Base-by-base conservation (phyloP, 2,329 filamentous ascomycete species). In the Periconia macrospinosa region DNA sequence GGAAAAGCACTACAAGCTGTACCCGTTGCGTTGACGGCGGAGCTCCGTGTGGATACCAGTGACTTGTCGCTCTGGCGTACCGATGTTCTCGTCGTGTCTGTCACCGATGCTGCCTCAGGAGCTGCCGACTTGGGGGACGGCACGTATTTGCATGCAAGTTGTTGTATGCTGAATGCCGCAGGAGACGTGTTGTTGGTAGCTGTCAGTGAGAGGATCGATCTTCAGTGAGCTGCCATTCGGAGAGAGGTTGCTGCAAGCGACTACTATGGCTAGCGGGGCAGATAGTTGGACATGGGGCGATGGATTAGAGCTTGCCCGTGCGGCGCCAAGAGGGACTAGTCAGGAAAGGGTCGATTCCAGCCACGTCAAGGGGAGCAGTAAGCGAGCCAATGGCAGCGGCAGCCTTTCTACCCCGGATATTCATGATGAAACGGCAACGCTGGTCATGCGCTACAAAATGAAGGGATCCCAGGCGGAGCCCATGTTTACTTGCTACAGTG, bases 41-140 rank as follows among this genome's bases (percentile, higher is more conserved):
- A 54, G 48, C 58, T 61, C 57, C 57, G 57, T 50, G 57, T 64
- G 57, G 62, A 51, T 59, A 66, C 65, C 58, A 55, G 42, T 10
- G 42, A 23, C 42, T 44, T 44, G 42, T 19, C 59, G 58, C 47
- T 43, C 52, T 57, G 43, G 46, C 41, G 46, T 47, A 42, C 9
- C 42, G 45, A 52, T 23, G 43, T 51, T 49, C 18, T 43, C 45
- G 15, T 47, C 41, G 41, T n/a, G 33, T n/a, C 33, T n/a, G 33
- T 37, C 33, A n/a, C 33, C 5, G 23, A 27, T 27, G 23, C 23
- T 5, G 23, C 23, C 5, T 8, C 23, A 27, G 23, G 23, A 27
- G 23, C 23, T 27, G 23, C 23, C 23, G 23, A 27, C 23, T 27
- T 27, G 23, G 23, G 23, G 23, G 23, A 27, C 23, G 23, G 23